A percentile compares a stretch with the other conserved stretches of the same genome.
phyloP scores from a whole-genome alignment of 768 basidiomycete genomes.

The Suillus decipiens region DNA sequence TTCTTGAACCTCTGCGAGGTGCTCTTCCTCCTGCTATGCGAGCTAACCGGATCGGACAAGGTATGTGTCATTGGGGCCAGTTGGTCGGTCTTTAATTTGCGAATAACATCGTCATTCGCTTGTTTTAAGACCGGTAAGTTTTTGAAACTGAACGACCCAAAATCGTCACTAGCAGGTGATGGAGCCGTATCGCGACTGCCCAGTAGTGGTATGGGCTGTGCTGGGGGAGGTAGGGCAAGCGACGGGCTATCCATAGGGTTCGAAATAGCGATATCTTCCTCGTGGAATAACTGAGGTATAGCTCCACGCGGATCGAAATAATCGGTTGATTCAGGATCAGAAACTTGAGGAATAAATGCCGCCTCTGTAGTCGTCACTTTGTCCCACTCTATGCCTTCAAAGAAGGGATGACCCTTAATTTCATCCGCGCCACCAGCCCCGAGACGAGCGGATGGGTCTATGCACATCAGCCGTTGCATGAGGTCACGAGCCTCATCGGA shows the following conservation, averaged over 20 bases:
- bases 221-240: slow-evolving; percentile 22
- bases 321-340: slow-evolving; percentile 98
- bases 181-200: slow-evolving; percentile 44
- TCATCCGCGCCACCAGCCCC: slow-evolving; percentile 89
- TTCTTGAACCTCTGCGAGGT: slow-evolving; percentile 82
- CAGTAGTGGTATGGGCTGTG: slow-evolving; percentile 24
- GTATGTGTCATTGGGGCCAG: slow-evolving; percentile 76
- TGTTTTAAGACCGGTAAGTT: slow-evolving; percentile 95
- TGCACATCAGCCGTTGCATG: slow-evolving; percentile 82
- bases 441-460: slow-evolving; percentile 77
- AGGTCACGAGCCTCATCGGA: slow-evolving; percentile 88
- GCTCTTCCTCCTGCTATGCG: slow-evolving; percentile 73
- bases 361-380: slow-evolving; percentile 87
- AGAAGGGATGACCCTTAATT: slow-evolving; percentile 91
- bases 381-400: slow-evolving; percentile 91
- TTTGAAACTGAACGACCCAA: slow-evolving; percentile 98
- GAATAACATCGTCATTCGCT: slow-evolving; percentile 97
- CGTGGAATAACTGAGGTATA: slow-evolving; percentile 86
- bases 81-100: slow-evolving; percentile 92
- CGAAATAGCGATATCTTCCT: slow-evolving; percentile 73
- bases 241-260: slow-evolving; percentile 47
- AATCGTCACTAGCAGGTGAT: slow-evolving; percentile 80
- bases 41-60: slow-evolving; percentile 59
- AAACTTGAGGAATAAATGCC: slow-evolving; percentile 92
- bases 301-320: slow-evolving; percentile 98